Conservation (phyloP, 768 basidiomycete species). For the Mycena floridula region DNA sequence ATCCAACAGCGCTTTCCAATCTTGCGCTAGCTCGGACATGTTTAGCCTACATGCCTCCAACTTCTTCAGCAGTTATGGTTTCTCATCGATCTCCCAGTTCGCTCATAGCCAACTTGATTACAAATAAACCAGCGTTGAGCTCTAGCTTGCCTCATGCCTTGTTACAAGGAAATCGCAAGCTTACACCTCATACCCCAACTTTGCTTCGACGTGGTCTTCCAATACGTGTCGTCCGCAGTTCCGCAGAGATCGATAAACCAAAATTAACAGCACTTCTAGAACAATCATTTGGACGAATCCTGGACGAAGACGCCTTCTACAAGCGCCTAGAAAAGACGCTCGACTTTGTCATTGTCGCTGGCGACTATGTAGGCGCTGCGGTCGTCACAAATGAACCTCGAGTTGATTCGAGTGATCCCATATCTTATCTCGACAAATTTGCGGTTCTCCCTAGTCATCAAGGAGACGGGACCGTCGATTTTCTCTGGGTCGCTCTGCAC, state of each 20-base stretch:
- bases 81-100: conserved; percentile 95
- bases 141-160: conserved; percentile 93
- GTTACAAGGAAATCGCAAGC: conserved; percentile 77
- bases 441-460: conserved; percentile 92
- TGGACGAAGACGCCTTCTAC: conserved; percentile 76
- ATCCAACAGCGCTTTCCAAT: conserved; percentile 85
- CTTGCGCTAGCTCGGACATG: conserved; percentile 81
- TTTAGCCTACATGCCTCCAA: conserved; percentile 85
- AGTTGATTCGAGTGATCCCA: conserved; percentile 34
- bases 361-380: conserved; percentile 93
- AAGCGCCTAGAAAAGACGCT: conserved; percentile 65
- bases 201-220: conserved; percentile 85
- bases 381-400: conserved; percentile 71
- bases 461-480: conserved; percentile 98
- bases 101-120: conserved; percentile 94
- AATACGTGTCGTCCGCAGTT: conserved; percentile 71
- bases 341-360: conserved; percentile 91
- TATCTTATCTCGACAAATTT: conserved; percentile 97
- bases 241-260: conserved; percentile 61
- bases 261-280: conserved; percentile 84
- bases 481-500: conserved; percentile 96
- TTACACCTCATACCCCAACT: conserved; percentile 90
- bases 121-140: conserved; percentile 94
- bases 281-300: conserved; percentile 71
- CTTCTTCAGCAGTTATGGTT: conserved; percentile 94